Base-by-base conservation (phyloP, 208 protist species). In the Angomonas deanei region DNA sequence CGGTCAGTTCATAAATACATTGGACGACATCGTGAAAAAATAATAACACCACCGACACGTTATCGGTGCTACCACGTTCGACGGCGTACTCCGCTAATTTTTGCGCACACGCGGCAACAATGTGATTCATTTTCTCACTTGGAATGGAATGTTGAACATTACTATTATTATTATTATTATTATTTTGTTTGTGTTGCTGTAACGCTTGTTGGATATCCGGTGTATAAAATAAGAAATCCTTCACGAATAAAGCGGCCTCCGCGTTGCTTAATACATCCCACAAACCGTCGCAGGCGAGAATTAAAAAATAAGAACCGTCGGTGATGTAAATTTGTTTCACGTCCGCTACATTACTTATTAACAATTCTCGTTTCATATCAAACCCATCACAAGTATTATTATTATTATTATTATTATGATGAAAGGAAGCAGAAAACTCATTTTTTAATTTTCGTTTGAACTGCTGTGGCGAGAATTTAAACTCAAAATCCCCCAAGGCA, bases 401-500 rank as follows among this genome's bases (percentile, higher is more conserved):
- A 30, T 48, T 53, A 42, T 27, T 66, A 5, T 28, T 46, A 17
- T 39, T 33, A 34, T 56, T 46, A 11, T 27, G 24, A n/a, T 30
- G 59, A 42, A 15, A 33, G 15, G 49, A 55, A 8, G 26, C 15
- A 19, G 15, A 33, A n/a, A 33, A 33, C 15, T 33, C 26, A 15
- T 8, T 55, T 65, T 36, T 39, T 49, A 38, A 54, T 53, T 46
- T 54, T 72, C 52, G 61, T 34, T 42, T 73, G 65, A 38, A 64
- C 58, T 42, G 36, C 15, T 8, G 11, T 8, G 36, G 36, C 70
- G 82, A 76, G 38, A 79, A 76, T 69, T 97, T 97, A 61, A 96
- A 97, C 60, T 88, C 78, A 39, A 90, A 94, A 74, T 97, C 94
- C 6, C 94, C 94, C 38, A 97, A 70, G 1, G 92, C 90, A 39